Percentiles rank a stretch among this genome's conserved stretches.
phyloP scores from a whole-genome alignment of 495 filamentous ascomycete species.

The Chaetomium tenue region DNA sequence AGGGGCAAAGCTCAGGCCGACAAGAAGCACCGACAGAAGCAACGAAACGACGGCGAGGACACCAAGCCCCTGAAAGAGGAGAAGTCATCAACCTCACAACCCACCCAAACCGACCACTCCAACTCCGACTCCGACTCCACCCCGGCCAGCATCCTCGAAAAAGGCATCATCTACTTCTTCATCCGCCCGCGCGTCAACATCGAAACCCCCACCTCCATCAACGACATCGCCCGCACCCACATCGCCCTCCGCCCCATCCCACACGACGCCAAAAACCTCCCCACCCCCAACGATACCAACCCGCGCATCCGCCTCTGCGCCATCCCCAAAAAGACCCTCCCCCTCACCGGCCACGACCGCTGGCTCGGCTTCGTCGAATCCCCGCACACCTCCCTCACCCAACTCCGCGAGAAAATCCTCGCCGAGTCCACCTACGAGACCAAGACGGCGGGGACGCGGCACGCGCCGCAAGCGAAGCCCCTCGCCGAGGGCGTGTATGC shows the following conservation, averaged over 20 bases:
- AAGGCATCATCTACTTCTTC: slow-evolving; percentile 95
- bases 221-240: slow-evolving; percentile 76
- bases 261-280: slow-evolving; percentile 58
- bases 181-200: slow-evolving; percentile 72
- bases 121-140: slow-evolving; percentile 24
- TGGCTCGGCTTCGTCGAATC: slow-evolving; percentile 90
- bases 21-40: not conserved
- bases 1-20: too few species aligned
- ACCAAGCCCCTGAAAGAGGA: not conserved
- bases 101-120: slow-evolving; percentile 21
- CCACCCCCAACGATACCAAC: slow-evolving; percentile 60
- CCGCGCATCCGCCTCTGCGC: slow-evolving; percentile 69
- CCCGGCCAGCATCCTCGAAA: slow-evolving; percentile 79
- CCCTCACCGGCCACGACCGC: slow-evolving; percentile 64
- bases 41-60: slow-evolving; percentile 1
- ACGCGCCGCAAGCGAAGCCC: slow-evolving; percentile 66
- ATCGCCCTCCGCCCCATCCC: slow-evolving; percentile 78
- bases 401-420: slow-evolving; percentile 73
- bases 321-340: slow-evolving; percentile 85
- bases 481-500: slow-evolving; percentile 87
- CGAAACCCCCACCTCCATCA: slow-evolving; percentile 64
- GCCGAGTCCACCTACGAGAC: slow-evolving; percentile 68
- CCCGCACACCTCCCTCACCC: slow-evolving; percentile 59
- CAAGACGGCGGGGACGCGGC: slow-evolving; percentile 70
- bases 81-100: slow-evolving; percentile 8